Conservation (phyloP, 2,329 filamentous ascomycete genomes). For the Hypomyces rosellus region DNA sequence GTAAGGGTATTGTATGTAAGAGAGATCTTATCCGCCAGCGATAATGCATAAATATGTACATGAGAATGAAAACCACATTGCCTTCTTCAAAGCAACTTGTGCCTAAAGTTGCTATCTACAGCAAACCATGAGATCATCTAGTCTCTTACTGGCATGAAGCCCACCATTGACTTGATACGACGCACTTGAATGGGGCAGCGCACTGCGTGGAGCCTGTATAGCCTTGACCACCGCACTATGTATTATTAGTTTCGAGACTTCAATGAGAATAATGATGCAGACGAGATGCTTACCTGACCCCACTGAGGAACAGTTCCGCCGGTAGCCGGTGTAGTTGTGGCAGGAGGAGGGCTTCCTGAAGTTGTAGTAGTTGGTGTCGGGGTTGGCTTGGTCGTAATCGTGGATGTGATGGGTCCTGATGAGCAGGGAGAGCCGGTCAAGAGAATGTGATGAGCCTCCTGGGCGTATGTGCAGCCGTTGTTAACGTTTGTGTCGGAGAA, state of each 20-base stretch:
- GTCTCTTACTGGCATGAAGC: slow-evolving; percentile 15
- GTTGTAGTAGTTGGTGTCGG: not conserved
- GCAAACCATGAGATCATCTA: too few species aligned
- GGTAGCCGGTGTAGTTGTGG: slow-evolving; percentile 1
- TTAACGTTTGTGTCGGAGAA: slow-evolving; percentile 30
- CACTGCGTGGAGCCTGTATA: slow-evolving; percentile 18
- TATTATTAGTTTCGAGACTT: not conserved
- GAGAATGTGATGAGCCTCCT: slow-evolving; percentile 4
- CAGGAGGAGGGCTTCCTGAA: not conserved
- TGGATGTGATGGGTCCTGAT: not conserved
- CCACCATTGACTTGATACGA: slow-evolving; percentile 16
- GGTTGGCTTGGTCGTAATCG: not conserved
- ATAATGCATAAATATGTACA: too few species aligned
- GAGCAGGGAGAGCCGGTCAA: slow-evolving; percentile 7
- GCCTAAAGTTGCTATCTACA: too few species aligned
- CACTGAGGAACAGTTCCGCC: slow-evolving; percentile 6
- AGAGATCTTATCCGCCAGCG: too few species aligned
- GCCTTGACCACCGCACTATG: slow-evolving; percentile 18
- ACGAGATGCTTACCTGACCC: slow-evolving; percentile 6
- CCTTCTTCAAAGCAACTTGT: too few species aligned
- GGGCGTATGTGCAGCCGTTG: slow-evolving; percentile 35
- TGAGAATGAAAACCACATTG: too few species aligned
- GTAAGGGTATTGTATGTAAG: too few species aligned
- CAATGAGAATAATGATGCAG: not conserved
- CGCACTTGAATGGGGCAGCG: slow-evolving; percentile 18